Evolutionary conservation across 2,329 filamentous ascomycete genomes (phyloP), one percentile per base, ranked within the genome.

Genomic region (Aschersonia sp.): DNA sequence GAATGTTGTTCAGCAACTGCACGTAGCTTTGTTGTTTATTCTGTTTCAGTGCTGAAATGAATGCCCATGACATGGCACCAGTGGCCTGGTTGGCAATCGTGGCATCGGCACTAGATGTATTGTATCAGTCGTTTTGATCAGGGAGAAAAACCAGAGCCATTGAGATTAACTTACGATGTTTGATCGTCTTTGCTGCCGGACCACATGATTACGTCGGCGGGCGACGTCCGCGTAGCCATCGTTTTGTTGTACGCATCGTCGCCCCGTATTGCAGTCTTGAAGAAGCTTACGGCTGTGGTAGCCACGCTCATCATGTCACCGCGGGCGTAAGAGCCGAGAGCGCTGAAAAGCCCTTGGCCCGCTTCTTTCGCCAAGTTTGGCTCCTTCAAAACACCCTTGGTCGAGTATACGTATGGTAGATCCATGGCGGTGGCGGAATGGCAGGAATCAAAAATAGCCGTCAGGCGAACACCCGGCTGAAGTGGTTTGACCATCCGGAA

Each of bases 1-100:
- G 85, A 59, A 98, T 89, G 65, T 83, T 95, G 73, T 96, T 97
- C 55, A 98, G 76, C 49, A 98, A 72, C 71, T 96, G 83, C 46
- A 97, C 86, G 61, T 98, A 98, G 68, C 85, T 95, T 71, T 97
- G 92, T 62, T 94, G 83, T 1, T 87, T 87, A 61, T 94, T 94
- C 70, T 89, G 87, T 72, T 85, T 89, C 59, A 97, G 75, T 22
- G 89, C 83, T 1, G 76, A 81, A 64, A 98, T 92, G 64, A 98
- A 98, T 2, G 92, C 92, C 80, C 85, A 96, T 4, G 88, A 95
- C 92, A 98, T 97, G 64, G 92, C 92, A 48, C 92, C 92, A 0
- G 92, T 98, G 35, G 92, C 90, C 68, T 96, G 77, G 49, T 87
- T 81, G 42, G 76, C 79, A 55, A 97, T 96, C 31, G 81, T 85